Percentiles rank a stretch among this genome's conserved stretches.
Conservation (phyloP, 2,329 filamentous ascomycete genomes). For the Verticillium longisporum region DNA sequence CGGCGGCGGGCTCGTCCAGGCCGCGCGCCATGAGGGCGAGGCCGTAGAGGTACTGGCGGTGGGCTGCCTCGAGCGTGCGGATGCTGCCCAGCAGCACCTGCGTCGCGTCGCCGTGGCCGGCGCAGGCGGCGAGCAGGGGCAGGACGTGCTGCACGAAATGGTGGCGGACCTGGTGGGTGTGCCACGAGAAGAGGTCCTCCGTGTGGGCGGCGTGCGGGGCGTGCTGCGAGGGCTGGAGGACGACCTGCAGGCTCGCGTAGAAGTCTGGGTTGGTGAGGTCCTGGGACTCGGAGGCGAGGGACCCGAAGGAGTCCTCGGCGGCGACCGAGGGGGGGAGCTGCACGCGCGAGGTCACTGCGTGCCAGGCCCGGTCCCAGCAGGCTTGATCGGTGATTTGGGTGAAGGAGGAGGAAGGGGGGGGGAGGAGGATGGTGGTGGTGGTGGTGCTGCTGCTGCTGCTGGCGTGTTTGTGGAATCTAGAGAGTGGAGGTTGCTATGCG, state of each 20-base stretch:
- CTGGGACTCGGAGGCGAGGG: conserved; percentile 35
- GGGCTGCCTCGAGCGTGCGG: conserved; percentile 51
- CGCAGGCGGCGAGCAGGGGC: conserved; percentile 44
- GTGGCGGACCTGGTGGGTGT: conserved; percentile 51
- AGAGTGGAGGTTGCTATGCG: not conserved
- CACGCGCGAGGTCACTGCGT: conserved; percentile 51
- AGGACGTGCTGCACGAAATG: conserved; percentile 56
- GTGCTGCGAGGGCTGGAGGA: conserved; percentile 39
- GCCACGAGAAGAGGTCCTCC: conserved; percentile 53
- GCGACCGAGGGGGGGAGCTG: conserved; percentile 48
- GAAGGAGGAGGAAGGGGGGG: not conserved
- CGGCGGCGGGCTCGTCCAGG: conserved; percentile 29
- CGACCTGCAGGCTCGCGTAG: conserved; percentile 42
- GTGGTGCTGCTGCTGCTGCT: not conserved
- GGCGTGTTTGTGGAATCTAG: conserved; percentile 11
- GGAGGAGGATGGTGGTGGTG: too few relatives aligned
- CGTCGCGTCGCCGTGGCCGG: conserved; percentile 30
- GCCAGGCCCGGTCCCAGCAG: conserved; percentile 56
- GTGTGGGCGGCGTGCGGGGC: conserved; percentile 44
- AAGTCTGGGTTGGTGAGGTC: conserved; percentile 33
- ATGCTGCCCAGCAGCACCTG: conserved; percentile 46
- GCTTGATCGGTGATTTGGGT: conserved; percentile 40
- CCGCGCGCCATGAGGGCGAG: conserved; percentile 44
- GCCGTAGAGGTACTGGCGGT: conserved; percentile 50
- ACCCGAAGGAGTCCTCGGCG: conserved; percentile 47